phyloP scores from a whole-genome alignment of 1,139 yeast species.

The Blastobotrys elegans region DNA sequence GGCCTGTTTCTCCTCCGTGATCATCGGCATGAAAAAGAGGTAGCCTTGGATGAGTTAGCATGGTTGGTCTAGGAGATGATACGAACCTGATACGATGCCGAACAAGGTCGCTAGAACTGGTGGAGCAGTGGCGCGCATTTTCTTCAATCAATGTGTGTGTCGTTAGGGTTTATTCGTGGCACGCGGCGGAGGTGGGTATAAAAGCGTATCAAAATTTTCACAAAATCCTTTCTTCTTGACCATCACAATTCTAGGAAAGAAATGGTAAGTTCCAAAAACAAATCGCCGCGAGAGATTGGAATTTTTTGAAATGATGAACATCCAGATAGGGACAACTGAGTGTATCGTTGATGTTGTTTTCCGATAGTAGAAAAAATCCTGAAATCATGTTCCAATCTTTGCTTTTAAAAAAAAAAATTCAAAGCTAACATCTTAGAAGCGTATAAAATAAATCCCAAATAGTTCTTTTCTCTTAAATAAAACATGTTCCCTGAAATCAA shows the following conservation, averaged over 20 bases:
- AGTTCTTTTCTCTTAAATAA: no score
- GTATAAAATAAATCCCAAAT: no score
- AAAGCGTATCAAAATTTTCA: not conserved
- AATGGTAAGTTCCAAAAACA: constrained; percentile 2
- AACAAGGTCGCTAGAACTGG: constrained; percentile 15
- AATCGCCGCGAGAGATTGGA: not conserved
- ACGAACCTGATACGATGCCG: constrained; percentile 20
- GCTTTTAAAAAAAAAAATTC: no score
- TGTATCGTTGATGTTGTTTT: constrained; percentile 22
- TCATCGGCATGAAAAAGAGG: constrained; percentile 68
- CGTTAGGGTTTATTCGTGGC: not conserved
- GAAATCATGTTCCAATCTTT: not conserved
- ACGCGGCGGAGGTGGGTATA: not conserved
- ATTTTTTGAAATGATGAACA: constrained; percentile 27
- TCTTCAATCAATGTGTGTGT: not conserved
- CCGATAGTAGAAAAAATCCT: constrained; percentile 29
- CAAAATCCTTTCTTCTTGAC: constrained; percentile 2
- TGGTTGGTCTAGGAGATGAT: constrained; percentile 14
- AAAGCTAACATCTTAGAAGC: no score
- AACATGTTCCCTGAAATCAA: constrained; percentile 4
- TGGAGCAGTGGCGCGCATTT: constrained; percentile 14
- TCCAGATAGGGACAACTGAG: constrained; percentile 37
- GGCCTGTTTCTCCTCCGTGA: constrained; percentile 51
- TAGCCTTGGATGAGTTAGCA: constrained; percentile 39
- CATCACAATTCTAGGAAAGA: not conserved